A percentile compares a stretch with the other conserved stretches of the same genome.
phyloP scores from a whole-genome alignment of 352 stramenopile genomes.

The Globisporangium okanoganense region DNA sequence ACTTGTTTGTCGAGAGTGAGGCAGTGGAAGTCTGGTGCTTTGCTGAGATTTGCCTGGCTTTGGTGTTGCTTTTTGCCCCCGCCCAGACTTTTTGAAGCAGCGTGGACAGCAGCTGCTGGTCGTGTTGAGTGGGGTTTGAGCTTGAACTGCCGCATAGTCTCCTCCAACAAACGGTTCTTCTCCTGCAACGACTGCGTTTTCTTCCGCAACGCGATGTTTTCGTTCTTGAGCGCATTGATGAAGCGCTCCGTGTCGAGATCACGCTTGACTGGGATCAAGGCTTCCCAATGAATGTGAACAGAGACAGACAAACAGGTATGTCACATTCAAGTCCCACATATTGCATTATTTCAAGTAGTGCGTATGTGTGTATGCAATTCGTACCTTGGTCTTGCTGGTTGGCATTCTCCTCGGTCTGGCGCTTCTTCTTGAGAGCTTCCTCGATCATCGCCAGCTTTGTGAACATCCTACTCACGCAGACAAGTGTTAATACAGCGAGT shows the following conservation, averaged over 20 bases:
- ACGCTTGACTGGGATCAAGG: conserved; percentile 29
- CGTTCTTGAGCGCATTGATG: conserved; percentile 68
- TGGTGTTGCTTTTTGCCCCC: neutral
- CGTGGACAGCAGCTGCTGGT: neutral
- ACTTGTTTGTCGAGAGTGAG: conserved; percentile 39
- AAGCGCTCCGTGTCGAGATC: conserved; percentile 83
- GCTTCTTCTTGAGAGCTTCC: conserved; percentile 78
- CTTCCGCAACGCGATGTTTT: conserved; percentile 69
- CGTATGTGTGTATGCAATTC: neutral
- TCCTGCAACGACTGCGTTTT: conserved; percentile 70
- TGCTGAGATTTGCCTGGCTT: neutral
- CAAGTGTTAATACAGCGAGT: neutral
- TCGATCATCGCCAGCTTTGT: conserved; percentile 89
- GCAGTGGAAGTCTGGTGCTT: conserved; percentile 21
- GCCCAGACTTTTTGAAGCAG: conserved; percentile 15
- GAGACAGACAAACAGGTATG: neutral
- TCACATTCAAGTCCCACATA: neutral
- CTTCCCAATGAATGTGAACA: conserved; percentile 19
- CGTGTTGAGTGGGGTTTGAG: conserved; percentile 18
- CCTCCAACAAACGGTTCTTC: conserved; percentile 64
- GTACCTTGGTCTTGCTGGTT: conserved; percentile 59
- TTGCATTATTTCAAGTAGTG: neutral
- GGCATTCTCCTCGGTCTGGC: conserved; percentile 35
- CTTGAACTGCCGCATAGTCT: conserved; percentile 37
- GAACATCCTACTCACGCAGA: conserved; percentile 56